phyloP scores from a whole-genome alignment of 768 basidiomycete genomes.

The Gloeophyllum trabeum region DNA sequence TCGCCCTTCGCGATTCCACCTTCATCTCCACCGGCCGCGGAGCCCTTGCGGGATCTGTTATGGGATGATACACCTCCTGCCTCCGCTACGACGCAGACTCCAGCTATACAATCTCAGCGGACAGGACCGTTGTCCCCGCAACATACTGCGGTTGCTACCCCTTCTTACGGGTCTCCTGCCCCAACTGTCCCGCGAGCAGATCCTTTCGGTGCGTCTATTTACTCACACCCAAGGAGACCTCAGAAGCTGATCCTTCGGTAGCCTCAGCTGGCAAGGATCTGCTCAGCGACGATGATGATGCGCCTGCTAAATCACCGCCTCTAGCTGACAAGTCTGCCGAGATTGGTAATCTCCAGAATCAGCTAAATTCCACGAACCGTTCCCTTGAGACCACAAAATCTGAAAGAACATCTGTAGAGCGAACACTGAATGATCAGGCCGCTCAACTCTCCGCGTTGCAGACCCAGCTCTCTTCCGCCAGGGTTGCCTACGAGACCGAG shows the following conservation, averaged over 20 bases:
- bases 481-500: conserved; percentile 82
- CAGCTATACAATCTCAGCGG: conserved; percentile 23
- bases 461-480: conserved; percentile 72
- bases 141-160: conserved; percentile 13
- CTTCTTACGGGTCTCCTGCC: conserved; percentile 12
- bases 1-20: conserved; percentile 25
- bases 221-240: conserved; percentile 15
- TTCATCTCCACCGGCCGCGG: conserved; percentile 22
- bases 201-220: conserved; percentile 34
- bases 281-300: conserved; percentile 68
- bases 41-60: conserved; percentile 32
- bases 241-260: conserved; percentile 1
- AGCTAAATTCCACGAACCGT: conserved; percentile 68
- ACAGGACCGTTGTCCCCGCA: conserved; percentile 22
- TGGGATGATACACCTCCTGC: conserved; percentile 29
- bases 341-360: conserved; percentile 81
- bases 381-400: conserved; percentile 54
- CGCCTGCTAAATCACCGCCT: conserved; percentile 32
- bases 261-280: conserved; percentile 33
- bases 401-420: conserved; percentile 60
- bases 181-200: too few relatives aligned
- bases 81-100: conserved; percentile 26
- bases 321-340: conserved; percentile 71
- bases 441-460: conserved; percentile 72
- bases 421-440: conserved; percentile 53